These are phyloP conservation scores for Lichtheimia ramosa DNA, from an alignment of 371 early-diverging fungal genomes.

Conservation along the genomic window DNA sequence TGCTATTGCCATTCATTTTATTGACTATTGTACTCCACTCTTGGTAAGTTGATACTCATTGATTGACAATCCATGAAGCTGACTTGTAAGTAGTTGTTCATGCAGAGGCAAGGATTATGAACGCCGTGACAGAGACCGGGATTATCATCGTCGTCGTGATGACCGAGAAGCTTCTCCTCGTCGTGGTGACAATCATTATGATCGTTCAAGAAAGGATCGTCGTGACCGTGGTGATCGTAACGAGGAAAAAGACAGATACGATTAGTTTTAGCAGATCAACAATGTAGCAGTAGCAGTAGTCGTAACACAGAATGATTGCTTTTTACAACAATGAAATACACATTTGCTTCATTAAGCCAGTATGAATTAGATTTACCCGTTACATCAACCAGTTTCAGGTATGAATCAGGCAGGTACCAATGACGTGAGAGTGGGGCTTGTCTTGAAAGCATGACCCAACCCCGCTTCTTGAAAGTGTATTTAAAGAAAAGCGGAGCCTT, in stretches of 20 bases:
- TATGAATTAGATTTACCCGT: too few species aligned
- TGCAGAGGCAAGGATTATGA: constrained; percentile 20
- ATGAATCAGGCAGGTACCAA: too few species aligned
- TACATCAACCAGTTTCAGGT: too few species aligned
- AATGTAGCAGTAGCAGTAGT: too few species aligned
- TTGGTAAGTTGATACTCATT: neutral
- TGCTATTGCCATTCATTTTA: neutral
- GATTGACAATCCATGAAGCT: too few species aligned
- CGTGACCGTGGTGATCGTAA: constrained; percentile 5
- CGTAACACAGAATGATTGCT: too few species aligned
- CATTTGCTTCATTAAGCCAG: too few species aligned
- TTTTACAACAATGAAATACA: too few species aligned
- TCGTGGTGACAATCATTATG: constrained; percentile 10
- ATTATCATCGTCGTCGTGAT: constrained; percentile 17
- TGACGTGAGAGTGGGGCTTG: too few species aligned
- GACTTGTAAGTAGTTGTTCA: neutral
- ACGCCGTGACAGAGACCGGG: constrained; percentile 8
- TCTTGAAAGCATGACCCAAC: too few species aligned
- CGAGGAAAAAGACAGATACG: neutral
- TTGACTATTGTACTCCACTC: neutral
- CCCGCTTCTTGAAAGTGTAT: neutral
- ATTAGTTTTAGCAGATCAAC: too few species aligned
- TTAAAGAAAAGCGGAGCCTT: neutral
- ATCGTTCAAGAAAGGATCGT: constrained; percentile 3
- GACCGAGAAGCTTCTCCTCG: constrained; percentile 12